Conservation (phyloP, 2,329 filamentous ascomycete species). For the Moelleriella libera region DNA sequence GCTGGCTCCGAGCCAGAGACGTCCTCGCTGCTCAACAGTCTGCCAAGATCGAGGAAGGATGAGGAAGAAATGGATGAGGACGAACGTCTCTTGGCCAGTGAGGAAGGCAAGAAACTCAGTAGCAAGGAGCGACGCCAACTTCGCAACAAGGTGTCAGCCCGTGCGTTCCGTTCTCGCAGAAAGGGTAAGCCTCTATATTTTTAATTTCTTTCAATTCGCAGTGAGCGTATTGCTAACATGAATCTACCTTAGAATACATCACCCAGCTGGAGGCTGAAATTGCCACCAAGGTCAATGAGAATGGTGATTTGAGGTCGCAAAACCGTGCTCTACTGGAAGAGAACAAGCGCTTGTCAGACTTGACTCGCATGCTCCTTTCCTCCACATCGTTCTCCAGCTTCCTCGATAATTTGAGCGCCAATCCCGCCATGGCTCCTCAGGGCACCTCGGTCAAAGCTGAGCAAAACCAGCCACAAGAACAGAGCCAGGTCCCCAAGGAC, state of each 20-base stretch:
- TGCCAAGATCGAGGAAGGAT: constrained; percentile 71
- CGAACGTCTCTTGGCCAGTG: constrained; percentile 82
- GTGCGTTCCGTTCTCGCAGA: constrained; percentile 91
- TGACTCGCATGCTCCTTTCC: constrained; percentile 68
- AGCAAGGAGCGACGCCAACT: constrained; percentile 94
- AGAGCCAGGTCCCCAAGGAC: constrained; percentile 48
- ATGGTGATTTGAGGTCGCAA: constrained; percentile 63
- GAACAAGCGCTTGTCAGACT: constrained; percentile 64
- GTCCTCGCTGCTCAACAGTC: constrained; percentile 44
- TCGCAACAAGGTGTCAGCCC: constrained; percentile 97
- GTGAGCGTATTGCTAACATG: background rate
- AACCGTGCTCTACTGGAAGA: constrained; percentile 75
- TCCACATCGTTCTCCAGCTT: constrained; percentile 75
- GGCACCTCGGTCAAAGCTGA: constrained; percentile 21
- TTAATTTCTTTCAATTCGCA: too few species aligned
- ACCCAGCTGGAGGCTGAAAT: constrained; percentile 85
- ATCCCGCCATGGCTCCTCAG: constrained; percentile 32
- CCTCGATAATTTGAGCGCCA: constrained; percentile 54
- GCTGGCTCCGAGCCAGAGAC: constrained; percentile 30
- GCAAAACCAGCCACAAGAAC: constrained; percentile 22
- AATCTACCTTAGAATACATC: constrained; percentile 65
- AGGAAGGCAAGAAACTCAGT: constrained; percentile 97
- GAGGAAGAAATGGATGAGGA: constrained; percentile 99
- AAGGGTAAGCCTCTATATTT: constrained; percentile 55
- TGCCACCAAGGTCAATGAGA: constrained; percentile 69